phyloP scores from a whole-genome alignment of 768 basidiomycete genomes.

The Termitomyces sp. region DNA sequence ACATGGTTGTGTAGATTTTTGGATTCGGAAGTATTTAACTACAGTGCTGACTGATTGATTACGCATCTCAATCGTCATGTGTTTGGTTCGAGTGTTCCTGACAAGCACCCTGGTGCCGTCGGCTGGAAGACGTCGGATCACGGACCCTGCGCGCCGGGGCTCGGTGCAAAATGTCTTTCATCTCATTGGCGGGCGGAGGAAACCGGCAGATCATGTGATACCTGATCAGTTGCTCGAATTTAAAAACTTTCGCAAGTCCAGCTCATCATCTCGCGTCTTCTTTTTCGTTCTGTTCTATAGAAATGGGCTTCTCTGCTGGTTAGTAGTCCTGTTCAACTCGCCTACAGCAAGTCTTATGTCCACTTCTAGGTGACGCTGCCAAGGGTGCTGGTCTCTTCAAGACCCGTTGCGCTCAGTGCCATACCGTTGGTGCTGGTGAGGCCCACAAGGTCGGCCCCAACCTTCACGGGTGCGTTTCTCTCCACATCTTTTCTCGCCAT shows the following conservation, averaged over 20 bases:
- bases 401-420: constrained; percentile 93
- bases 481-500: neutral
- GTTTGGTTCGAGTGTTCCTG: neutral
- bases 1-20: no score
- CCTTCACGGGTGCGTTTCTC: constrained; percentile 73
- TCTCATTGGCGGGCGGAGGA: constrained; percentile 17
- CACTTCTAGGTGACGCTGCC: constrained; percentile 65
- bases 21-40: no score
- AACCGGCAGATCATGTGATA: constrained; percentile 19
- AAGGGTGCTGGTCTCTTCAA: constrained; percentile 97
- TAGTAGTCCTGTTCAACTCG: constrained; percentile 40
- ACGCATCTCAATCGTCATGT: neutral
- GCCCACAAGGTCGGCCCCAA: constrained; percentile 93
- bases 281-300: constrained; percentile 15
- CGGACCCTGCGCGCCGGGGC: neutral
- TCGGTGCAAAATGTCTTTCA: neutral
- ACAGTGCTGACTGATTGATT: no score
- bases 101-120: neutral
- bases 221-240: neutral
- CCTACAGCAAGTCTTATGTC: constrained; percentile 8
- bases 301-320: constrained; percentile 43
- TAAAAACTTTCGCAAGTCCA: constrained; percentile 17
- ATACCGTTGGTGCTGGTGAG: constrained; percentile 77
- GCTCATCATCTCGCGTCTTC: constrained; percentile 14
- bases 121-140: neutral